Base-by-base conservation (phyloP, 2,329 filamentous ascomycete species). In the Paecilomyces dactylethromorphus region DNA sequence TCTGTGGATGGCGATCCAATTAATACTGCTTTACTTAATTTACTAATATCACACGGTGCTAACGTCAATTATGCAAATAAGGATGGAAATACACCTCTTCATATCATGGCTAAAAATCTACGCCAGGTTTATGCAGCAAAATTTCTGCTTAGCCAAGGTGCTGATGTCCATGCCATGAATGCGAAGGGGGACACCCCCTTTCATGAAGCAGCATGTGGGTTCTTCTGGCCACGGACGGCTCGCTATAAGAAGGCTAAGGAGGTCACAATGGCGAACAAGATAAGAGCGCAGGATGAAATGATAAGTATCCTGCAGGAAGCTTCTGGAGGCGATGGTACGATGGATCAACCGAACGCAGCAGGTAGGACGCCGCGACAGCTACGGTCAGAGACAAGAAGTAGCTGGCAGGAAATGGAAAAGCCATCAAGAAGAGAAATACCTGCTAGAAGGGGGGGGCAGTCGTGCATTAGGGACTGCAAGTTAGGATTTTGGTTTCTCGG, bases 81-180 rank as follows among this genome's bases (percentile, higher is more conserved):
- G 29, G 60, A 65, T 53, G 61, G 65, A 26, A 63, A 65, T 35
- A 68, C 64, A 5, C 50, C 63, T 56, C 61, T 69, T 3, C 62
- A 68, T 56, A 35, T 65, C 29, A 61, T 66, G 56, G 61, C 65
- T 15, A 61, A 33, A 39, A 60, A 65, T 58, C n/a, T 67, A 29
- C 56, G 54, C 2, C 62, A 69, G 57, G 59, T 62, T 49, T 51
- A 66, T n/a, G 60, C 60, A 21, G 64, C 54, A 15, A 57, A 58
- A 32, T 58, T 60, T 59, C 59, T 68, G 2, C 53, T 68, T 55
- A 56, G 50, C 39, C 53, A 35, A 21, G 62, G 63, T 2, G 63
- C 65, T 52, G 59, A 65, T 64, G 45, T 69, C 53, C 32, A 50
- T 13, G 54, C 58, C 15, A 57, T 29, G 45, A 63, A 65, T 58